Conservation (phyloP, 148 eudicot species). For the Cornus suecica region DNA sequence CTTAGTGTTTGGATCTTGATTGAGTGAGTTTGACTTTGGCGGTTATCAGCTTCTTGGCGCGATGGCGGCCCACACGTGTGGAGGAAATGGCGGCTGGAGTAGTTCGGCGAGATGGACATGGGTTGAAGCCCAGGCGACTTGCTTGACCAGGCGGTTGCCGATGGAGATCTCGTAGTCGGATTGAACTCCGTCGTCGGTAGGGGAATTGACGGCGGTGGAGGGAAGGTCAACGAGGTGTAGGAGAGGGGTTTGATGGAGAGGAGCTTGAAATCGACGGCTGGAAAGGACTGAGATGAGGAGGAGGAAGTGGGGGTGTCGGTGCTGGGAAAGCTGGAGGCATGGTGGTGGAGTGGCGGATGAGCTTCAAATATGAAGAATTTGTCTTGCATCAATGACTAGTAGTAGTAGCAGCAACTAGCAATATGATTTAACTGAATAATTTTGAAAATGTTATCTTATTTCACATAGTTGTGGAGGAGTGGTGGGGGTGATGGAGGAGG, state of each 20-base stretch:
- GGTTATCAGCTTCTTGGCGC: slow-evolving; percentile 13
- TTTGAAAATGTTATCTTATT: too few relatives aligned
- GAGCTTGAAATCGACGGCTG: slow-evolving; percentile 43
- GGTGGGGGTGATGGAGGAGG: too few relatives aligned
- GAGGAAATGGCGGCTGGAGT: slow-evolving; percentile 23
- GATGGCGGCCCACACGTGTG: slow-evolving; percentile 26
- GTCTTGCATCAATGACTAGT: too few relatives aligned
- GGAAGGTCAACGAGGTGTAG: slow-evolving; percentile 65
- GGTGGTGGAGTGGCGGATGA: too few relatives aligned
- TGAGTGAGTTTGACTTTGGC: too few relatives aligned
- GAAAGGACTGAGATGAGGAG: slow-evolving; percentile 15
- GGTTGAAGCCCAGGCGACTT: slow-evolving; percentile 98
- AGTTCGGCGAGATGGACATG: slow-evolving; percentile 42
- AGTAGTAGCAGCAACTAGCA: too few relatives aligned
- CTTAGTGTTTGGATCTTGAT: too few relatives aligned
- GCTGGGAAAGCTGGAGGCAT: slow-evolving; percentile 5
- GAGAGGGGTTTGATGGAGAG: slow-evolving; percentile 37
- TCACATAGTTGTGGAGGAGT: too few relatives aligned
- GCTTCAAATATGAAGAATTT: too few relatives aligned
- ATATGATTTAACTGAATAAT: too few relatives aligned
- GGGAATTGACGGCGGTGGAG: slow-evolving; percentile 38
- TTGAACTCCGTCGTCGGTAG: slow-evolving; percentile 11
- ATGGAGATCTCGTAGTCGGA: slow-evolving; percentile 63
- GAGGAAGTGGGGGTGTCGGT: neutral
- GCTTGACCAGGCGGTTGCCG: slow-evolving; percentile 80